Evolutionary conservation across 495 filamentous ascomycete species (phyloP), one percentile per base, ranked within the genome.

Genomic region (Cetradonia linearis): DNA sequence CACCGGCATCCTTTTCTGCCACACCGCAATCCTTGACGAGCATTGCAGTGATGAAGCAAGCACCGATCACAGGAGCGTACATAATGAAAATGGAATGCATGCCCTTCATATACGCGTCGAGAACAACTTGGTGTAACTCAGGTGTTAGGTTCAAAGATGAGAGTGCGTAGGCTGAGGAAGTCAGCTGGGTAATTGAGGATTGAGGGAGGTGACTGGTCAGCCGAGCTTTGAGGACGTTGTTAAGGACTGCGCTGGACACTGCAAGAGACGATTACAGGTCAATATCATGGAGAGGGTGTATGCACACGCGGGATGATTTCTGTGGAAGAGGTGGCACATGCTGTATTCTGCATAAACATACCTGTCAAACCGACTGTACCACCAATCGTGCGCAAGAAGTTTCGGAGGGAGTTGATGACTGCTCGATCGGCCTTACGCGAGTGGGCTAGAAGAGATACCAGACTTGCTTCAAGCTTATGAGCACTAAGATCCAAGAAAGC

Each of bases 21-120:
- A 55, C 52, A 27, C 52, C 52, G 14, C 52, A n/a, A 16, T 55
- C 52, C 25, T 37, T 55, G n/a, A 55, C 52, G 33, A 55, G 18
- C 31, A n/a, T n/a, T 11, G 52, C 52, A 25, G 52, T 31, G 33
- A 55, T 33, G 52, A 55, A 55, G 20, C n/a, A 55, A 20, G 14
- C 31, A 3, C 33, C 52, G 18, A 55, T 33, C 7, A 55, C n/a
- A 37, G 52, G 52, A 23, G 52, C 52, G n/a, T 55, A 55, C 52
- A 55, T 55, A n/a, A 34, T 55, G 52, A 55, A 55, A 6, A 55
- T 27, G 33, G 16, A 38, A n/a, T 55, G 52, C 52, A 55, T 55
- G 14, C 52, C 52, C n/a, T 27, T 55, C 52, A 55, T 55, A 18
- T 55, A 55, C 2, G 52, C 52, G 18, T 55, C 52, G 3, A 55